Conservation (phyloP, 202 grass and related monocot genomes). For the Zoysia matrella region DNA sequence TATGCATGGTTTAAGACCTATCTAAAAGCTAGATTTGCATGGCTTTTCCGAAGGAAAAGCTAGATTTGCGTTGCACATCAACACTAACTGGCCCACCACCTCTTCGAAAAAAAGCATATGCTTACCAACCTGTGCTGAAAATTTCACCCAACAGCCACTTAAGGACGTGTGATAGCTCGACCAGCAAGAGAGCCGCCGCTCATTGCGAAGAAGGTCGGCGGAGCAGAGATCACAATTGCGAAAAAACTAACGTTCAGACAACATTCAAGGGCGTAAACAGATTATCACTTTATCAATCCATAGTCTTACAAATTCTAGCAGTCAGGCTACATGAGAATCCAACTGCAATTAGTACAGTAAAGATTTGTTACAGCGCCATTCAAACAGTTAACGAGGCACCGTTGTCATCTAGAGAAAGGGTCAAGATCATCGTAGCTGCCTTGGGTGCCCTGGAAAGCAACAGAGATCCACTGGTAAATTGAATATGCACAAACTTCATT, state of each 20-base stretch:
- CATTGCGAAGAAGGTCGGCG: conserved; percentile 16
- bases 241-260: not conserved
- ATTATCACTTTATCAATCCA: not conserved
- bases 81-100: conserved; percentile 28
- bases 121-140: conserved; percentile 62
- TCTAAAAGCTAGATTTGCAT: conserved; percentile 27
- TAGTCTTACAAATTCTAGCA: conserved; percentile 19
- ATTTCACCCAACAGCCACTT: conserved; percentile 89
- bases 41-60: not conserved
- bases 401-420: conserved; percentile 81
- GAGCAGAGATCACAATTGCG: too few relatives aligned
- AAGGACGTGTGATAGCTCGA: conserved; percentile 8
- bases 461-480: conserved; percentile 24
- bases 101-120: conserved; percentile 3
- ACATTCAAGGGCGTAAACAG: not conserved
- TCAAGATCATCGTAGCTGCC: conserved; percentile 92
- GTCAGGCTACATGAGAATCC: conserved; percentile 26
- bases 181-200: conserved; percentile 24
- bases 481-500: not conserved
- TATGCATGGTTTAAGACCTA: conserved; percentile 16
- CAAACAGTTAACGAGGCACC: conserved; percentile 74
- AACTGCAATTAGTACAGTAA: too few relatives aligned
- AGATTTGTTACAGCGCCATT: conserved; percentile 40
- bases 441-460: conserved; percentile 81
- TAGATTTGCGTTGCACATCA: conserved; percentile 34